phyloP scores from a whole-genome alignment of 2,329 filamentous ascomycete species.

The Aspergillus pseudoterreus region DNA sequence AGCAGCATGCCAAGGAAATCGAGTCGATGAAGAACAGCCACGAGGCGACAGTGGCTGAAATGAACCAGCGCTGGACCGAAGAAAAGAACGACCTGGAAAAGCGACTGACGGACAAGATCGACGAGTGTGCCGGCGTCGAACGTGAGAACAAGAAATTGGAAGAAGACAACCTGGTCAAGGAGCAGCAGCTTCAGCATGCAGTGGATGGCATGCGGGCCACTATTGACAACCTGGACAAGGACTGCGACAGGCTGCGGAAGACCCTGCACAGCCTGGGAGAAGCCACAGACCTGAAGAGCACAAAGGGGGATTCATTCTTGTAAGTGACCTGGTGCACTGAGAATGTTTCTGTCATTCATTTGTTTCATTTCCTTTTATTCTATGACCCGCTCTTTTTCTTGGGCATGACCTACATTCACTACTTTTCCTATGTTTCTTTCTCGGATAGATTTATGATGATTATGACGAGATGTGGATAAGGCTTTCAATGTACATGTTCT shows the following conservation, averaged over 20 bases:
- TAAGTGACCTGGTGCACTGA: slow-evolving; percentile 38
- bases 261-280: slow-evolving; percentile 49
- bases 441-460: slow-evolving; percentile 21
- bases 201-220: slow-evolving; percentile 43
- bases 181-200: slow-evolving; percentile 43
- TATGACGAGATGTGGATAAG: slow-evolving; percentile 27
- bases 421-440: slow-evolving; percentile 13
- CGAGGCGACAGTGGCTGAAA: slow-evolving; percentile 21
- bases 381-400: not conserved
- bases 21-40: slow-evolving; percentile 23
- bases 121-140: slow-evolving; percentile 40
- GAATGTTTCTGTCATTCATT: slow-evolving; percentile 13
- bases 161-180: slow-evolving; percentile 44
- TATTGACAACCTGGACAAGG: slow-evolving; percentile 49
- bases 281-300: slow-evolving; percentile 49
- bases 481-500: slow-evolving; percentile 43
- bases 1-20: slow-evolving; percentile 26
- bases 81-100: slow-evolving; percentile 29
- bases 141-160: slow-evolving; percentile 43
- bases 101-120: slow-evolving; percentile 40
- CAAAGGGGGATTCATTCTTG: slow-evolving; percentile 48
- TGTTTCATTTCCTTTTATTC: slow-evolving; percentile 10
- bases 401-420: slow-evolving; percentile 8
- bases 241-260: slow-evolving; percentile 49
- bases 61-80: slow-evolving; percentile 31